Evolutionary conservation across 2,329 filamentous ascomycete genomes (phyloP), one percentile per base, ranked within the genome.

Genomic region (Ascocoryne sarcoides): DNA sequence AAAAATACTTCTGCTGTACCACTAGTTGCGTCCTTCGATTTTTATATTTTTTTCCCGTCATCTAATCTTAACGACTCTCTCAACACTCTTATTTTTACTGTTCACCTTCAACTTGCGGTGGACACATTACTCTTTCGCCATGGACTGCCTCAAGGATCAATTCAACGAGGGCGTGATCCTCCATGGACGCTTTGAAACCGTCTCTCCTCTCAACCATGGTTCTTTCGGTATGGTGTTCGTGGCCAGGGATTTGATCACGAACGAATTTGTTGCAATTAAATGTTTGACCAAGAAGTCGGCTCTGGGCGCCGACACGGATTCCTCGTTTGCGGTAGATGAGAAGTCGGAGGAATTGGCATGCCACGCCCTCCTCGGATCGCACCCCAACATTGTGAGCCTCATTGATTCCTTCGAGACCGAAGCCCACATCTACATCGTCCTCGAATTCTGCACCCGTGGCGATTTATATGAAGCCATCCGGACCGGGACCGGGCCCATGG

Each of bases 161-260:
- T 92, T 95, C 67, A 70, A 79, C 59, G 71, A 79, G 64, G 86
- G 84, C 64, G 76, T 84, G 65, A 67, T 94, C 60, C 79, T 95
- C 60, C 80, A 85, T 61, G 88, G 86, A 63, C 89, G 92, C 53
- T 98, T 92, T 64, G 73, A 84, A 66, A 94, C 89, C 42, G 74
- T 95, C 59, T 85, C 89, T 53, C 89, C 92, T 43, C 83, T 98
- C 68, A 98, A 98, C 62, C 88, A 95, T 74, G 92, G 92, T 55
- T 96, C 92, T 41, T 98, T 96, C 60, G 92, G 92, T 60, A 93
- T 96, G 86, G 92, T 98, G 56, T 95, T 95, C 66, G 81, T 88
- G 66, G 92, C 90, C 45, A 82, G 75, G 61, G 88, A 98, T 62
- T 70, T 80, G 50, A 62, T 71, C 49, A 94, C 84, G 45, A 76